phyloP scores from a whole-genome alignment of 495 filamentous ascomycete species.

The Hapsidospora chrysogenum region DNA sequence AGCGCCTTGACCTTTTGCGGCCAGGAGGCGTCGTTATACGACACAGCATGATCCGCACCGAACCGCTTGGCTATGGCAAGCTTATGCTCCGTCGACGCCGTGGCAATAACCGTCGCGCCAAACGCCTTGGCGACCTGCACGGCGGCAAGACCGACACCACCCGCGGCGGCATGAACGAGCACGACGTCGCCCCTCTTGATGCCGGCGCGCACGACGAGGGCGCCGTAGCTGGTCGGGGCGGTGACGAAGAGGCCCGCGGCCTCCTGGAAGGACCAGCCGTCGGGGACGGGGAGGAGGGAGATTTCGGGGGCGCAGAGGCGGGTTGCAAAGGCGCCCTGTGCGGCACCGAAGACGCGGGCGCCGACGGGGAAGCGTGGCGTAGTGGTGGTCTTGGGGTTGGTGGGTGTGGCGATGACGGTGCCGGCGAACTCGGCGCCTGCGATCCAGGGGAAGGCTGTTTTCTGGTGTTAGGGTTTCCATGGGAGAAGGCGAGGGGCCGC shows the following conservation, averaged over 20 bases:
- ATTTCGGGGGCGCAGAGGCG: slow-evolving; percentile 49
- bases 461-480: background rate
- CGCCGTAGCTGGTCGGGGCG: slow-evolving; percentile 79
- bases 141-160: slow-evolving; percentile 80
- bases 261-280: slow-evolving; percentile 66
- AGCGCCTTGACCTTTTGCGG: slow-evolving; percentile 62
- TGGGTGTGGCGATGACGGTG: slow-evolving; percentile 47
- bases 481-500: background rate
- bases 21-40: slow-evolving; percentile 60
- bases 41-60: slow-evolving; percentile 64
- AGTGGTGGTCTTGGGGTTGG: slow-evolving; percentile 16
- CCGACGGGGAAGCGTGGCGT: slow-evolving; percentile 49
- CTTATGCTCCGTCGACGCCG: slow-evolving; percentile 63
- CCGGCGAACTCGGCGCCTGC: slow-evolving; percentile 79
- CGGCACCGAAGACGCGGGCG: slow-evolving; percentile 71
- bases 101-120: slow-evolving; percentile 81
- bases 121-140: slow-evolving; percentile 86
- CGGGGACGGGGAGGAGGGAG: slow-evolving; percentile 52
- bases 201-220: slow-evolving; percentile 57
- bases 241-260: slow-evolving; percentile 86
- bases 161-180: slow-evolving; percentile 82
- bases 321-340: slow-evolving; percentile 76
- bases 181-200: slow-evolving; percentile 72
- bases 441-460: slow-evolving; percentile 61
- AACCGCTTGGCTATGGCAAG: slow-evolving; percentile 59